A percentile compares a stretch with the other conserved stretches of the same genome.
These are phyloP conservation scores for Lentinula sp. DNA, from an alignment of 768 basidiomycete species.

Conservation along the genomic window DNA sequence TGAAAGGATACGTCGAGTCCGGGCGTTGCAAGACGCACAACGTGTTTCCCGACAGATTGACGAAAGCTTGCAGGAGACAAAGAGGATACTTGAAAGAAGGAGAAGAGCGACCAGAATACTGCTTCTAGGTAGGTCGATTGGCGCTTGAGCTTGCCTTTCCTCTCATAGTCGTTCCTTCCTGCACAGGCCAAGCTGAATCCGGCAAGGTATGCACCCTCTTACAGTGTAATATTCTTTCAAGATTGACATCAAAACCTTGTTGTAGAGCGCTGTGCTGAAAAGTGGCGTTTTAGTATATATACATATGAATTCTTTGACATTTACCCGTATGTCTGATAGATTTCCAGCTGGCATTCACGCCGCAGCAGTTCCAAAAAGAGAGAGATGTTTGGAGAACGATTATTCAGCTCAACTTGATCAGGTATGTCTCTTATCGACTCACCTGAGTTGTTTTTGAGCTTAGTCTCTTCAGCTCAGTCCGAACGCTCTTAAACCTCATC, in stretches of 20 bases:
- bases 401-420: constrained; percentile 65
- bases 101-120: constrained; percentile 33
- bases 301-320: not conserved
- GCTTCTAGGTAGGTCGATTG: constrained; percentile 23
- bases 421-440: constrained; percentile 25
- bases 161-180: not conserved
- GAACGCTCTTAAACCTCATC: constrained; percentile 48
- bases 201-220: constrained; percentile 22
- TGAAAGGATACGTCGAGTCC: constrained; percentile 21
- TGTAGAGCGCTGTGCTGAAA: constrained; percentile 43
- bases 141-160: not conserved
- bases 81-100: constrained; percentile 26
- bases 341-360: constrained; percentile 63
- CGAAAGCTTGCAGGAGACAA: constrained; percentile 23
- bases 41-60: constrained; percentile 29
- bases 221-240: not conserved
- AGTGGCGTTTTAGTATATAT: constrained; percentile 20
- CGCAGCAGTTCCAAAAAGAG: constrained; percentile 53
- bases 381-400: constrained; percentile 55
- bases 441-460: not conserved
- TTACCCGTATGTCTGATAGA: constrained; percentile 29
- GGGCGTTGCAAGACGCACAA: constrained; percentile 24
- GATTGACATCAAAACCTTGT: not conserved
- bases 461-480: constrained; percentile 39
- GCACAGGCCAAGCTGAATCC: constrained; percentile 31